Evolutionary conservation across 192 early-diverging fungal genomes (phyloP), one percentile per base, ranked within the genome.

Genomic region (Podochytrium sp.): DNA sequence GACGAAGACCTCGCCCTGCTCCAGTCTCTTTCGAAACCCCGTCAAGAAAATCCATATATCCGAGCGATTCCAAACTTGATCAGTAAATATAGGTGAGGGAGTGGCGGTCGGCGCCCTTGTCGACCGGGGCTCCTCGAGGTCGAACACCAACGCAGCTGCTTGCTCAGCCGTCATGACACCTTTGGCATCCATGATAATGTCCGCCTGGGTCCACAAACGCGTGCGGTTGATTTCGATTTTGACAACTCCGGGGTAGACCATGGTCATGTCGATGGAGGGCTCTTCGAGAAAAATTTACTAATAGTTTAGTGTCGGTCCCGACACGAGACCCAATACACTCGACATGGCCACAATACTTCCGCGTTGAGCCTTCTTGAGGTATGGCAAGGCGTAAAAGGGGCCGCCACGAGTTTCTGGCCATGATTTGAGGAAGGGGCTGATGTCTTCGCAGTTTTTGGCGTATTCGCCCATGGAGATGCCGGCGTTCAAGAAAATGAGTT

Each of bases 241-340:
- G 1, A 94, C 93, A 0, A 92, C 91, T 0, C 90, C 93, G 4
- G 93, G 93, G 6, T 92, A 76, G 12, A 86, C 87, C 16, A 96
- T 83, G 37, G 85, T 82, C 14, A 93, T 81, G 16, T 86, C 87
- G 6, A 84, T 78, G 10, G 64, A 43, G 0, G 78, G 80, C 4
- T 93, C 78, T 69, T 96, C 94, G 71, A 93, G 90, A 0, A 92
- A 85, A 35, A 96, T 63, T 4, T 83, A 86, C 65, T 96, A 96
- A 2, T 57, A 40, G 25, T 41, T 80, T n/a, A 62, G 34, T 4
- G 91, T 91, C 3, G 92, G 93, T 41, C 89, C 89, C 1, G 89
- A 89, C 1, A 89, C 62, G 49, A 91, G 80, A 6, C 91, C 91
- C 0, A 92, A 87, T 69, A 90, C 85, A 59, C 91, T 93, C 0